Base-by-base conservation (phyloP, 225 moss, liverwort and hornwort species). In the Climacium dendroides region DNA sequence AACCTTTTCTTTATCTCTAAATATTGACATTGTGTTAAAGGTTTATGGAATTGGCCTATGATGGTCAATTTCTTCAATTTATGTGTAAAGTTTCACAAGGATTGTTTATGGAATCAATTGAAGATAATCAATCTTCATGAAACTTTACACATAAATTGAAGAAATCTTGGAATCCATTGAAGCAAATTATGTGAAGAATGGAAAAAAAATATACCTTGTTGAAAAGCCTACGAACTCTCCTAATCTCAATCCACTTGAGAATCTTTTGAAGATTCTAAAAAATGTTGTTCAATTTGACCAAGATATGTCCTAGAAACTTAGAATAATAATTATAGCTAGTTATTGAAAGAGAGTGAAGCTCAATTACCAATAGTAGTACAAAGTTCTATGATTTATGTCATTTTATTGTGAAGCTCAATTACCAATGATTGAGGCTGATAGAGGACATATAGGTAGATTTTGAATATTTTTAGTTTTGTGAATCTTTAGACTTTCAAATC, bases 21-120 rank as follows among this genome's bases (percentile, higher is more conserved):
- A n/a, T 11, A 11, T 66, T 1, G 0, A 37, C 2, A 1, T 37
- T 67, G 2, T 66, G 1, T 7, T 16, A 7, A 37, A 0, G 12
- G 13, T 67, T 23, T 37, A 22, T 67, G 22, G n/a, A 67, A 37
- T 67, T 37, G 13, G 12, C 23, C 37, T 67, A 37, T 7, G 13
- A 23, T 67, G 22, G 67, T 67, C 13, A 37, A 37, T 37, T 67
- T 6, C 11, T 66, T n/a, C 66, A 66, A n/a, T n/a, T 66, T 67
- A 37, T 22, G 0, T 7, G 0, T 13, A 37, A 37, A 22, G 13
- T 67, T 66, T 66, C 1, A 20, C 3, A 2, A 0, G 0, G 7
- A n/a, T 12, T 66, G 4, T 22, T 22, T 6, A n/a, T n/a, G n/a
- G n/a, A n/a, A n/a, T n/a, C n/a, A n/a, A n/a, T n/a, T n/a, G n/a